These are phyloP conservation scores for Fraxinus sp. DNA, from an alignment of 305 asterid genomes.

Conservation along the genomic window DNA sequence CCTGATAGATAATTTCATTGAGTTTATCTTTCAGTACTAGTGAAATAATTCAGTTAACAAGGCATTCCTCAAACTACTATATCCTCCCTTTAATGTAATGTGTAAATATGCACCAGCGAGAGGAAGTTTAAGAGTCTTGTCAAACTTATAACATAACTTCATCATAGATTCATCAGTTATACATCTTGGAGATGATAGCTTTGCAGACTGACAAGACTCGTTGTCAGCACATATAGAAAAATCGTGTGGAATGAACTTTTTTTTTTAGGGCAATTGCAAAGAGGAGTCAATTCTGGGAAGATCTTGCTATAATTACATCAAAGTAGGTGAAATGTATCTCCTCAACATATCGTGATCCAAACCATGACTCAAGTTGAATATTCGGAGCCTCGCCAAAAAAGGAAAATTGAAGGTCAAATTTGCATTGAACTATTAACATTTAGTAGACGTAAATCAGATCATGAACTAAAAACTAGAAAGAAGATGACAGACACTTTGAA, in stretches of 20 bases:
- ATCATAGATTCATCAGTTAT: constrained; percentile 71
- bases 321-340: not conserved
- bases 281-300: constrained; percentile 62
- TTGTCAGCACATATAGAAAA: constrained; percentile 65
- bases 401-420: too few relatives aligned
- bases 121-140: constrained; percentile 73
- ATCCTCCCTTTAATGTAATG: constrained; percentile 72
- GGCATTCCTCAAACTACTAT: constrained; percentile 5
- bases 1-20: too few relatives aligned
- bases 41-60: too few relatives aligned
- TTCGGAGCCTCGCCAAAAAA: too few relatives aligned
- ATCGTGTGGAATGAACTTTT: constrained; percentile 80
- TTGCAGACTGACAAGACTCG: constrained; percentile 37
- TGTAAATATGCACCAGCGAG: constrained; percentile 91
- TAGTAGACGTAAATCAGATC: not conserved
- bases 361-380: too few relatives aligned
- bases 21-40: too few relatives aligned
- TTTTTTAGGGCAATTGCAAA: constrained; percentile 72
- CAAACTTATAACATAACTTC: constrained; percentile 92
- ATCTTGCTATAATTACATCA: constrained; percentile 33
- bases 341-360: not conserved
- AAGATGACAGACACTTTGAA: too few relatives aligned
- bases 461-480: not conserved
- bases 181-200: constrained; percentile 59
- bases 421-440: not conserved